phyloP scores from a whole-genome alignment of 2,329 filamentous ascomycete genomes.

The Penicillium janthinellum region DNA sequence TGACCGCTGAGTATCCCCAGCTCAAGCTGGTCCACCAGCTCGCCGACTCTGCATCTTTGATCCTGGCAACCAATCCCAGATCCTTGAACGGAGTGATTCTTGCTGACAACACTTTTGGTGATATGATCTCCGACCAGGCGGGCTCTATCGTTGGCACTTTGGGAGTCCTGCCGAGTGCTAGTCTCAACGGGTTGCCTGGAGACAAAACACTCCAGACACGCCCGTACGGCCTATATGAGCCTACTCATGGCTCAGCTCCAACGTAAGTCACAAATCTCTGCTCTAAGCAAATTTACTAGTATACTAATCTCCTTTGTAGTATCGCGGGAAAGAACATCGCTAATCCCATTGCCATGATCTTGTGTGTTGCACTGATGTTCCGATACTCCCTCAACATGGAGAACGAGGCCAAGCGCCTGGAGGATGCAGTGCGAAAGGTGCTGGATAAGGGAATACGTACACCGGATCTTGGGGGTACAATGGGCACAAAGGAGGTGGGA shows the following conservation, averaged over 20 bases:
- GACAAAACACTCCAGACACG: slow-evolving; percentile 61
- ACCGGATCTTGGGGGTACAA: slow-evolving; percentile 75
- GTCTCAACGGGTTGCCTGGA: slow-evolving; percentile 78
- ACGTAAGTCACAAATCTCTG: slow-evolving; percentile 27
- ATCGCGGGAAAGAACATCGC: slow-evolving; percentile 86
- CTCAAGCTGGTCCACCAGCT: slow-evolving; percentile 80
- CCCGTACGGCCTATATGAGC: slow-evolving; percentile 90
- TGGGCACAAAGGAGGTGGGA: slow-evolving; percentile 71
- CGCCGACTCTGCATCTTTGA: slow-evolving; percentile 87
- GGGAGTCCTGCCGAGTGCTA: slow-evolving; percentile 82
- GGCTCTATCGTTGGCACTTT: slow-evolving; percentile 86
- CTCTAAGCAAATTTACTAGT: neutral
- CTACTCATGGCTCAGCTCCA: slow-evolving; percentile 70
- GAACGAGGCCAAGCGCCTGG: slow-evolving; percentile 72
- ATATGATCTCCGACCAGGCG: slow-evolving; percentile 91
- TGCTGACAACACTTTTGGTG: slow-evolving; percentile 87
- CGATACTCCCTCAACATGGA: slow-evolving; percentile 82
- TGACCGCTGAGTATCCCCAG: slow-evolving; percentile 80
- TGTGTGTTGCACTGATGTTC: slow-evolving; percentile 91
- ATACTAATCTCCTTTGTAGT: slow-evolving; percentile 50
- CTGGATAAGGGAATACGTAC: slow-evolving; percentile 77
- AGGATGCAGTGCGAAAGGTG: slow-evolving; percentile 73
- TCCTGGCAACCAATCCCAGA: slow-evolving; percentile 87
- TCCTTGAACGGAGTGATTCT: slow-evolving; percentile 83
- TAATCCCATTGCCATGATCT: slow-evolving; percentile 84